Base-by-base conservation (phyloP, 106 monocot genomes). In the Allium cepa region DNA sequence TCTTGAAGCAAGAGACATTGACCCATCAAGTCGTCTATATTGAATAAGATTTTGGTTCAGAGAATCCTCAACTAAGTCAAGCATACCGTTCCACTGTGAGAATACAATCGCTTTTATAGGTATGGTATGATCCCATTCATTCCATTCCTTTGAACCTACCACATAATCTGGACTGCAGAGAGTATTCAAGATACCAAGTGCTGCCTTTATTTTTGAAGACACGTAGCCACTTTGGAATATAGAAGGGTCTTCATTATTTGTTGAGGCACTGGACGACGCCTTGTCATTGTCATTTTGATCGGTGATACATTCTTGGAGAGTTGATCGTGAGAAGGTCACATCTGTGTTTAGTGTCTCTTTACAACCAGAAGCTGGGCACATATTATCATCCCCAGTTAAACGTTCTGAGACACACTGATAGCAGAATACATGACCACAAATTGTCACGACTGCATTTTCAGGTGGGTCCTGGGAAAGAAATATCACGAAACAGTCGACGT, bases 71-170 rank as follows among this genome's bases (percentile, higher is more conserved):
- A 99, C 52, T 53, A 92, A 81, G 68, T 99, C 80, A 62, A 99
- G 75, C 97, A 99, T 90, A 72, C 90, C 68, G 10, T 92, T 99
- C 97, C 97, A 99, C 72, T 99, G 92, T 48, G 97, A 99, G 73
- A 99, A 92, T 53, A 99, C 73, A 66, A 99, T 99, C 8, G 92
- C 97, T 58, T 99, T 99, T 17, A 71, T 70, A n/a, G 89, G 97
- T 28, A 59, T 60, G 3, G 36, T 36, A 36, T 36, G 36, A 46
- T 71, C 63, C 16, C 7, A 15, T 72, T 64, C 72, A 55, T 60
- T 15, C 9, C 26, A 60, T 46, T 60, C 64, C 17, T n/a, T 15
- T 55, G 53, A 55, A 55, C 53, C 57, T 46, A n/a, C 22, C 1
- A 52, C 57, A 47, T 72, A 75, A 18, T 49, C 71, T 28, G 68